Evolutionary conservation across 2,329 filamentous ascomycete genomes (phyloP), one percentile per base, ranked within the genome.

Genomic region (Aspergillus sp.): DNA sequence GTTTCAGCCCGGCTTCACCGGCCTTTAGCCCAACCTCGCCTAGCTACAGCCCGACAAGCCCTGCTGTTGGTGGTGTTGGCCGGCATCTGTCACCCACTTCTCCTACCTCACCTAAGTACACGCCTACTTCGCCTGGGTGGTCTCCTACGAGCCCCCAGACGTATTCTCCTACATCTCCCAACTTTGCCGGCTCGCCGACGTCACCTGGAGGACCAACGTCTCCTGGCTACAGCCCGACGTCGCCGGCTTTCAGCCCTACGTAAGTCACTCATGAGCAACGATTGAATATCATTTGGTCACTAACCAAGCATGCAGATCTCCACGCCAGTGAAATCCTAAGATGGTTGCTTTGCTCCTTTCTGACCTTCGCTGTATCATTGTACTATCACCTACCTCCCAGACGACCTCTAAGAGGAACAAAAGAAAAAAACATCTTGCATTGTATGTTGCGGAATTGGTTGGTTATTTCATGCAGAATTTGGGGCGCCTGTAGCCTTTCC

Each of bases 1-100:
- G 79, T 43, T 83, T 82, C 72, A 82, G 80, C 51, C 81, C 81
- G 32, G 80, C 81, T 21, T 82, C 80, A 36, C 81, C 81, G 52
- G 77, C 77, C 25, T 81, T 81, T 67, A 83, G 81, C 65, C 85
- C 85, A 45, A 87, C 85, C 6, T 85, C 83, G 36, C 85, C 84
- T 21, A 82, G 80, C 64, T 87, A 85, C 68, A 85, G 82, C 55
- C 84, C 84, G 17, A 85, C 83, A 12, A 82, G 80, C 65, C 81
- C 81, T 62, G 78, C 78, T 57, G 74, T 80, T 62, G 77, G 76
- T 65, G 77, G 76, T 55, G 73, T 65, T 62, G 74, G 70, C 59
- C 76, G 75, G 57, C 76, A 77, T 63, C 67, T 79, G 51, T 79
- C 77, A 28, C 78, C 78, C 19, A 79, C 77, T 21, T 81, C 80